These are phyloP conservation scores for Oleoguttula mirabilis DNA, from an alignment of 495 filamentous ascomycete species.

Conservation along the genomic window DNA sequence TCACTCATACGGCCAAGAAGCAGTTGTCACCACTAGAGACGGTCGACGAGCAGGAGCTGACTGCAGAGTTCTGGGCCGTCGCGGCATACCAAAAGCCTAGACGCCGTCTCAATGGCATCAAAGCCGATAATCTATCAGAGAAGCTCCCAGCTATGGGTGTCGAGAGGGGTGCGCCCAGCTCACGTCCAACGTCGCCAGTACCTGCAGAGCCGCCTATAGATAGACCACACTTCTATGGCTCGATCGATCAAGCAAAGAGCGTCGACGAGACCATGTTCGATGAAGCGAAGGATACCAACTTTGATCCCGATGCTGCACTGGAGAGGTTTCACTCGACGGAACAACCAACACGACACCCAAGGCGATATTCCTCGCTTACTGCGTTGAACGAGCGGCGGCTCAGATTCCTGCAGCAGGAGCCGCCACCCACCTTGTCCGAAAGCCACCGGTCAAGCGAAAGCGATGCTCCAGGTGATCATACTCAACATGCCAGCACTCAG, in stretches of 20 bases:
- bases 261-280: constrained; percentile 12
- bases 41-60: constrained; percentile 47
- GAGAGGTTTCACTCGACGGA: background rate
- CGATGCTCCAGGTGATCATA: background rate
- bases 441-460: background rate
- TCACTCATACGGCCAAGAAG: constrained; percentile 61
- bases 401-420: background rate
- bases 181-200: constrained; percentile 7
- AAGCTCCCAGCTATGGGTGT: constrained; percentile 7
- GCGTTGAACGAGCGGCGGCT: constrained; percentile 3
- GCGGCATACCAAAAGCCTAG: constrained; percentile 54
- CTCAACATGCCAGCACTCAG: background rate
- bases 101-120: constrained; percentile 49
- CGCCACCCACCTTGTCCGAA: background rate
- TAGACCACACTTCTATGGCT: no score
- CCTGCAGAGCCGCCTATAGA: background rate
- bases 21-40: constrained; percentile 49
- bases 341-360: background rate
- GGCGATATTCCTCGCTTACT: constrained; percentile 9
- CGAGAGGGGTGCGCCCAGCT: constrained; percentile 1
- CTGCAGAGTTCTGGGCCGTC: constrained; percentile 54
- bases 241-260: no score
- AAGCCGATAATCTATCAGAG: constrained; percentile 47
- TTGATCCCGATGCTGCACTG: background rate
- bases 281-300: background rate